Conservation (phyloP, 345 rosid genomes). For the Toxicodendron radicans region DNA sequence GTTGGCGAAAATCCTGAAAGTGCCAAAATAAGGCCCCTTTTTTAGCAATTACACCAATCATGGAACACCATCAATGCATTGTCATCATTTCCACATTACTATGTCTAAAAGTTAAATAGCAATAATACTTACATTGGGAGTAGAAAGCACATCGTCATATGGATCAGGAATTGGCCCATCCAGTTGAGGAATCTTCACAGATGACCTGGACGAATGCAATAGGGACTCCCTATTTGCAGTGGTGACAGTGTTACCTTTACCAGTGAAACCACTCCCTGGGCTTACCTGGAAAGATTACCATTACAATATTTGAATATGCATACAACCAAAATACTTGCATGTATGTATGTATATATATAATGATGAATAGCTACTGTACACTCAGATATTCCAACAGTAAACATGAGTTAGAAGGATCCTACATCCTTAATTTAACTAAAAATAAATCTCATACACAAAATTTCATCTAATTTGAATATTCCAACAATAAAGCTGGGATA, state of each 20-base stretch:
- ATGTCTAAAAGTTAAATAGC: background rate
- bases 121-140: constrained; percentile 80
- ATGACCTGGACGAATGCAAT: constrained; percentile 24
- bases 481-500: too few relatives aligned
- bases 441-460: too few relatives aligned
- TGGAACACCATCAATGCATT: background rate
- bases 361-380: too few relatives aligned
- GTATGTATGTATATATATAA: background rate
- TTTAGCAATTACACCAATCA: background rate
- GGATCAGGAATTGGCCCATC: constrained; percentile 98
- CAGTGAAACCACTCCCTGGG: constrained; percentile 26
- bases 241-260: constrained; percentile 12
- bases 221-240: constrained; percentile 25
- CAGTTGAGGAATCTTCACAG: constrained; percentile 70
- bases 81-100: background rate
- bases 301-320: constrained; percentile 7
- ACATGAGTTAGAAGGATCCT: background rate
- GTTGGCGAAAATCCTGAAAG: background rate
- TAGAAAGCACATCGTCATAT: constrained; percentile 83
- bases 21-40: background rate
- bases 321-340: background rate
- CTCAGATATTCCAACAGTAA: too few relatives aligned
- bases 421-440: background rate
- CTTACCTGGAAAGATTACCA: constrained; percentile 35
- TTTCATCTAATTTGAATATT: too few relatives aligned